These are phyloP conservation scores for Globisporangium nunn DNA, from an alignment of 352 stramenopile genomes.

Conservation along the genomic window DNA sequence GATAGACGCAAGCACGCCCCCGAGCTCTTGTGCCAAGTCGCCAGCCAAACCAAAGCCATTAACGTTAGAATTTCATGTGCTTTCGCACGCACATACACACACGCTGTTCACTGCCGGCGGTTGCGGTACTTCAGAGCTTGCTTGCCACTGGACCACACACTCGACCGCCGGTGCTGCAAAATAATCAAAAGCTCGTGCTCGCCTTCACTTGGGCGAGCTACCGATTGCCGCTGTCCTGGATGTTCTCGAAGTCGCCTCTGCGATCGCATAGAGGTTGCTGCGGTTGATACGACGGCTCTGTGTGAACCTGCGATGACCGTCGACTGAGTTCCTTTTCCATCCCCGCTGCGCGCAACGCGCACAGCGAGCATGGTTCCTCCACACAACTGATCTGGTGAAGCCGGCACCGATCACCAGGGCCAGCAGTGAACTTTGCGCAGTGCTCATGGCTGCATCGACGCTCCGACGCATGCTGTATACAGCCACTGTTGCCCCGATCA, in stretches of 20 bases:
- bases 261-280: not conserved
- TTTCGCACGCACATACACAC: not conserved
- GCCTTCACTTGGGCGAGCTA: conserved; percentile 3
- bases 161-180: not conserved
- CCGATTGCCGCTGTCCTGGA: conserved; percentile 2
- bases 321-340: not conserved
- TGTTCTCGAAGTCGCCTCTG: conserved; percentile 7
- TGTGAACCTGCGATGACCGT: not conserved
- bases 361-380: conserved; percentile 48
- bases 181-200: not conserved
- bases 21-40: not conserved
- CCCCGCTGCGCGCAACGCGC: conserved; percentile 21
- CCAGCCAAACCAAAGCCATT: not conserved
- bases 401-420: conserved; percentile 21
- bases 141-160: no score
- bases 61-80: not conserved
- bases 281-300: not conserved
- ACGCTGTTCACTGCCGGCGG: not conserved
- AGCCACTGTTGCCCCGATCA: conserved; percentile 29
- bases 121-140: no score
- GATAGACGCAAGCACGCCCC: not conserved
- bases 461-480: conserved; percentile 33
- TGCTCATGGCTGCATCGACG: conserved; percentile 44
- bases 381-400: conserved; percentile 46
- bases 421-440: conserved; percentile 58